Percentiles rank a stretch among this genome's conserved stretches.
Conservation (phyloP, 2,329 filamentous ascomycete genomes). For the Endocalyx cinctus region DNA sequence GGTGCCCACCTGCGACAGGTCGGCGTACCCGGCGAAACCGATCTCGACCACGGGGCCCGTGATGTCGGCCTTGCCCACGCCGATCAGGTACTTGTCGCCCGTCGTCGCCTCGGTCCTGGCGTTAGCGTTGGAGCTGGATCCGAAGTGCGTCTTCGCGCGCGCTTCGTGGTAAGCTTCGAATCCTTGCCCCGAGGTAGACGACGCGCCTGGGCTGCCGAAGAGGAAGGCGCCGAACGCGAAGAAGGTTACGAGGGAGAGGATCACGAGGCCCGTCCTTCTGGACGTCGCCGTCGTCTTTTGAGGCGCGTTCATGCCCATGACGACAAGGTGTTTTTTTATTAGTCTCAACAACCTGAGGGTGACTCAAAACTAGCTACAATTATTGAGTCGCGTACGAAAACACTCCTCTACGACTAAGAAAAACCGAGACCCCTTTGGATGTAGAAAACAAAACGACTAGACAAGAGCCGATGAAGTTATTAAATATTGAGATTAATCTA, state of each 20-base stretch:
- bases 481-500: too few relatives aligned
- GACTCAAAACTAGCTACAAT: too few relatives aligned
- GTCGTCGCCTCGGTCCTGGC: slow-evolving; percentile 18
- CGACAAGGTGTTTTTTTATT: too few relatives aligned
- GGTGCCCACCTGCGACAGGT: slow-evolving; percentile 71
- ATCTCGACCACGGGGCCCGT: slow-evolving; percentile 78
- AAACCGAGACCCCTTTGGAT: too few relatives aligned
- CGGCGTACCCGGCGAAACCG: slow-evolving; percentile 85
- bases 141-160: slow-evolving; percentile 4
- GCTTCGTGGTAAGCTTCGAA: slow-evolving; percentile 15
- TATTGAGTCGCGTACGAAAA: too few relatives aligned
- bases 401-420: too few relatives aligned
- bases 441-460: too few relatives aligned
- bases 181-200: slow-evolving; percentile 5
- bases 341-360: too few relatives aligned
- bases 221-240: slow-evolving; percentile 30
- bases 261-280: slow-evolving; percentile 19
- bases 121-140: slow-evolving; percentile 8
- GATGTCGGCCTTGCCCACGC: slow-evolving; percentile 51
- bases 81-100: slow-evolving; percentile 43
- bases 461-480: too few relatives aligned
- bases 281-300: slow-evolving; percentile 14
- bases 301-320: slow-evolving; percentile 14
- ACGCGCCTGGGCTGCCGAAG: slow-evolving; percentile 14
- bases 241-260: slow-evolving; percentile 28